Conservation (phyloP, 202 grass and related monocot genomes). For the Panicum hallii region DNA sequence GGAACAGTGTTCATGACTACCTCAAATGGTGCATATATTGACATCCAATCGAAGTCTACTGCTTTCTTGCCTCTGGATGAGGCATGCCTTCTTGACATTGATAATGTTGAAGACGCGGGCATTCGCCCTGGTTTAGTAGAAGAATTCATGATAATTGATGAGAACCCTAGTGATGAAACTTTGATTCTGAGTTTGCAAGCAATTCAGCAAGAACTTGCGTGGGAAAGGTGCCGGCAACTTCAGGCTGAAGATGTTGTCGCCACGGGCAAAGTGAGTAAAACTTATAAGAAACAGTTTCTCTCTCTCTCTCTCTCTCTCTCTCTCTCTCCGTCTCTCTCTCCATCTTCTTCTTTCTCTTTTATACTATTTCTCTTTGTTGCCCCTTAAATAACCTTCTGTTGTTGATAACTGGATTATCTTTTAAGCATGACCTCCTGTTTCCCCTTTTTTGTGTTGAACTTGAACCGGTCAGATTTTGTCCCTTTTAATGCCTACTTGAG, state of each 20-base stretch:
- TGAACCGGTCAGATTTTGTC: neutral
- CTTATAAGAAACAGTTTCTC: slow-evolving; percentile 2
- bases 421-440: slow-evolving; percentile 10
- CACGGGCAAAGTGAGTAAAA: slow-evolving; percentile 79
- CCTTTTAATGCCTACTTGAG: slow-evolving; percentile 1
- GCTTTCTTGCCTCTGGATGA: slow-evolving; percentile 87
- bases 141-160: slow-evolving; percentile 85
- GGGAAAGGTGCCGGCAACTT: slow-evolving; percentile 93
- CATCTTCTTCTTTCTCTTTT: neutral
- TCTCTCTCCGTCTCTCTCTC: neutral
- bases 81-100: slow-evolving; percentile 75
- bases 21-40: slow-evolving; percentile 71
- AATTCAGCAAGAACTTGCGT: slow-evolving; percentile 83
- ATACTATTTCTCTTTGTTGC: neutral
- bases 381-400: neutral
- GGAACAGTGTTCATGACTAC: slow-evolving; percentile 81
- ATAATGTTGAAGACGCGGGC: slow-evolving; percentile 77
- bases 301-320: neutral
- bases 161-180: slow-evolving; percentile 72
- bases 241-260: slow-evolving; percentile 85
- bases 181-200: slow-evolving; percentile 83
- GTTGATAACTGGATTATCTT: slow-evolving; percentile 16
- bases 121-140: slow-evolving; percentile 80
- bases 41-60: slow-evolving; percentile 81
- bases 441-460: slow-evolving; percentile 4